phyloP scores from a whole-genome alignment of 2,329 filamentous ascomycete species.

The Aureobasidium sp. region DNA sequence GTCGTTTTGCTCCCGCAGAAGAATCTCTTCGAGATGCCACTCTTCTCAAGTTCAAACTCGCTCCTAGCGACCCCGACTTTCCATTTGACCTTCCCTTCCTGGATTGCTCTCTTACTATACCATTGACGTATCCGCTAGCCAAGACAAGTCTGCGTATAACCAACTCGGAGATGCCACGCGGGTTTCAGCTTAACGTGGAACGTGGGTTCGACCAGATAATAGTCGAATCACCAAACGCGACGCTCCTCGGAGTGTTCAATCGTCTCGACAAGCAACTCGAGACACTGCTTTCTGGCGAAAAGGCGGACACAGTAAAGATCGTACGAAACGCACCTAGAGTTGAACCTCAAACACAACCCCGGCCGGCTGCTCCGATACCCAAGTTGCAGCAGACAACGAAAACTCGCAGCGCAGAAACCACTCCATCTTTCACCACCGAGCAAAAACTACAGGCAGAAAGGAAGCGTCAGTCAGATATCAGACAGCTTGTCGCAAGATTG shows the following conservation, averaged over 20 bases:
- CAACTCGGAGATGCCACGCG: constrained; percentile 62
- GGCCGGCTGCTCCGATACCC: background rate
- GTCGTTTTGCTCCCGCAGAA: constrained; percentile 51
- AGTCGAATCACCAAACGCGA: constrained; percentile 43
- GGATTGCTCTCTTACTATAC: constrained; percentile 59
- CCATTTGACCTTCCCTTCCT: constrained; percentile 65
- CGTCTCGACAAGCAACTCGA: constrained; percentile 66
- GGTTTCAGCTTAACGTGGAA: constrained; percentile 69
- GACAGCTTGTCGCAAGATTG: constrained; percentile 68
- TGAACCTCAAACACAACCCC: background rate
- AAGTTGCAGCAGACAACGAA: background rate
- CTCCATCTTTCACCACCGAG: constrained; percentile 42
- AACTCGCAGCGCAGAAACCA: background rate
- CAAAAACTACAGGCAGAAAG: constrained; percentile 55
- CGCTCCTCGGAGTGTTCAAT: constrained; percentile 58
- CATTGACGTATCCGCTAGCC: constrained; percentile 51
- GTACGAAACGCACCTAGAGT: constrained; percentile 40
- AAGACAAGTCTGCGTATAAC: constrained; percentile 52
- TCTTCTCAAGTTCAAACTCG: constrained; percentile 54
- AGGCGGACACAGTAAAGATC: constrained; percentile 64
- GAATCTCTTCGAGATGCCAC: constrained; percentile 41
- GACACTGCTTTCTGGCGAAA: constrained; percentile 57
- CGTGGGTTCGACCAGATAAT: constrained; percentile 61
- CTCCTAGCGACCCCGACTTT: constrained; percentile 74
- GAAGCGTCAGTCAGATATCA: constrained; percentile 55